These are phyloP conservation scores for Neofusicoccum cordaticola DNA, from an alignment of 2,329 filamentous ascomycete genomes.

Conservation along the genomic window DNA sequence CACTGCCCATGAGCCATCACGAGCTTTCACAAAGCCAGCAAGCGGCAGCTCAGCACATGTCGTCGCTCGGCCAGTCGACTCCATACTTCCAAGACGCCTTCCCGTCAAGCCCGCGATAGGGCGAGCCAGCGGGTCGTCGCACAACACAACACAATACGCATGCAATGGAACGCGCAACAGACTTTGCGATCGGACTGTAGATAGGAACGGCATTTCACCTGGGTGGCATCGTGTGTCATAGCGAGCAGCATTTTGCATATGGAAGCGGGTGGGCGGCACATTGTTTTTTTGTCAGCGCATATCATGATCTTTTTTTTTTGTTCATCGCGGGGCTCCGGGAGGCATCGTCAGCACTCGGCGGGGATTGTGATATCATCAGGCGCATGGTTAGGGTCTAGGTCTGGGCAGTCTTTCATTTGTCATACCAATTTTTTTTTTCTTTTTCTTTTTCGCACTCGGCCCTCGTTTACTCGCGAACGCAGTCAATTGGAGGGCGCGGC, in stretches of 20 bases:
- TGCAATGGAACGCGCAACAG: not conserved
- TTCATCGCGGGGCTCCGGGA: not conserved
- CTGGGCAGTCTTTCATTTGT: not conserved
- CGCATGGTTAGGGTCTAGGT: constrained; percentile 4
- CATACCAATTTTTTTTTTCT: not conserved
- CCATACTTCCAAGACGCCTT: not conserved
- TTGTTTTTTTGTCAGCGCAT: constrained; percentile 4
- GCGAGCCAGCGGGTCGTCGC: not conserved
- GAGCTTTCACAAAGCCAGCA: not conserved
- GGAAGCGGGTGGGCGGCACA: constrained; percentile 10
- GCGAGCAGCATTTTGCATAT: constrained; percentile 14
- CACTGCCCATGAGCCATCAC: not conserved
- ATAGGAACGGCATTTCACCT: not conserved
- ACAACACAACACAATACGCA: not conserved
- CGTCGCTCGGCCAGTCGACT: not conserved
- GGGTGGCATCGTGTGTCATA: constrained; percentile 10
- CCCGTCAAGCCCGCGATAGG: not conserved
- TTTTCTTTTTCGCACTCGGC: not conserved
- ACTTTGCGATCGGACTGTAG: not conserved
- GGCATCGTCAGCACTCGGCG: constrained; percentile 7
- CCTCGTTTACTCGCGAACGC: not conserved
- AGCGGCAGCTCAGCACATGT: not conserved
- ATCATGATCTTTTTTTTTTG: not conserved
- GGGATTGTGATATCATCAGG: constrained; percentile 15
- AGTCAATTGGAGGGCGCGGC: not conserved